These are phyloP conservation scores for Fusarium tanahbumbuense DNA, from an alignment of 2,329 filamentous ascomycete genomes.

Conservation along the genomic window DNA sequence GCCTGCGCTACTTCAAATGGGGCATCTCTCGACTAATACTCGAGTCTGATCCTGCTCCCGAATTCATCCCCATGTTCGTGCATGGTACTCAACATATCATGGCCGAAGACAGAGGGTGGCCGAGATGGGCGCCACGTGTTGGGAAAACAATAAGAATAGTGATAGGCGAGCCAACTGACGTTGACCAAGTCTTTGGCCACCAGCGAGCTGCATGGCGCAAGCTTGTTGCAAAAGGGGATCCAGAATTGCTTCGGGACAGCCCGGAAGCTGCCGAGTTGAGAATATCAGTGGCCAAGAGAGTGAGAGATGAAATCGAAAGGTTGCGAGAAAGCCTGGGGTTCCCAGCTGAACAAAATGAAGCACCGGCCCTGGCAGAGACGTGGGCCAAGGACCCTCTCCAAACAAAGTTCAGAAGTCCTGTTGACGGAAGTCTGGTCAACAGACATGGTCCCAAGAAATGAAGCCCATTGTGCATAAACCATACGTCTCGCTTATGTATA, in stretches of 20 bases:
- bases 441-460: constrained; percentile 47
- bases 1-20: constrained; percentile 98
- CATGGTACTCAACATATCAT: constrained; percentile 90
- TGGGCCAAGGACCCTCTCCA: constrained; percentile 70
- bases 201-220: constrained; percentile 79
- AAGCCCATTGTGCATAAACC: constrained; percentile 18
- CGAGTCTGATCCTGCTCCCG: constrained; percentile 86
- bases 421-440: constrained; percentile 65
- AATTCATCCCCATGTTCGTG: constrained; percentile 93
- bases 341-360: constrained; percentile 80
- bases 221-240: constrained; percentile 65
- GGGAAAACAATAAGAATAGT: constrained; percentile 77
- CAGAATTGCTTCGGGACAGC: constrained; percentile 56
- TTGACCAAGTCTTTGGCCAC: constrained; percentile 80
- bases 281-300: constrained; percentile 80
- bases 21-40: constrained; percentile 91
- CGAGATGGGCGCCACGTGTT: constrained; percentile 81
- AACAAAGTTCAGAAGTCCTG: constrained; percentile 63
- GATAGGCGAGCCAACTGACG: constrained; percentile 83
- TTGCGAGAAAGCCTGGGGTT: constrained; percentile 78
- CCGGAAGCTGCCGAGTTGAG: constrained; percentile 76
- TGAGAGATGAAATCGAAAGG: constrained; percentile 84
- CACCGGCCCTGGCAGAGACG: constrained; percentile 81
- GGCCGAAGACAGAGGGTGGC: constrained; percentile 83
- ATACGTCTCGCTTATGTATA: constrained; percentile 33